Evolutionary conservation across 768 basidiomycete species (phyloP).

Genomic region (Auriscalpium orientale): DNA sequence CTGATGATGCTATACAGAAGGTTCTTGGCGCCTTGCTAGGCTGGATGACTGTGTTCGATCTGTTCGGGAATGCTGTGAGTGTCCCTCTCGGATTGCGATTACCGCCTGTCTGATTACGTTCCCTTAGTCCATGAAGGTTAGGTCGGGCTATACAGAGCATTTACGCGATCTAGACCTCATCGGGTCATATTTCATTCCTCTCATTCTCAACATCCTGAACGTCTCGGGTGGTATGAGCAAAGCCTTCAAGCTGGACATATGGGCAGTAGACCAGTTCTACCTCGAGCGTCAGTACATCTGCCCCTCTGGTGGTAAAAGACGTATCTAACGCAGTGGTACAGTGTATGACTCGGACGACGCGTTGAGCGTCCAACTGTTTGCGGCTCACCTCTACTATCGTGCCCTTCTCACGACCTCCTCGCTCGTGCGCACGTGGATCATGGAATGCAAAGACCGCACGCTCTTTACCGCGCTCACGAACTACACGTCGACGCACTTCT

Average conservation of each 20-base stretch:
- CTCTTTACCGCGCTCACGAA: conserved; percentile 66
- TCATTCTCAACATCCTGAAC: conserved; percentile 55
- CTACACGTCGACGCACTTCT: conserved; percentile 81
- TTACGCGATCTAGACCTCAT: conserved; percentile 67
- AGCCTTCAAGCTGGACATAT: conserved; percentile 74
- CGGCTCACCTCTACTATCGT: conserved; percentile 86
- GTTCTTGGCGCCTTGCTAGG: conserved; percentile 66
- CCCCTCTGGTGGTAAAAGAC: neutral
- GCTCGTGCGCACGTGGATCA: conserved; percentile 78
- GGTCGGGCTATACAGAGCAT: conserved; percentile 80
- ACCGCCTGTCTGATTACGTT: neutral
- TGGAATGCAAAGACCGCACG: conserved; percentile 84
- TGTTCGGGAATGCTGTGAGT: conserved; percentile 78
- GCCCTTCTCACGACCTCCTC: conserved; percentile 79
- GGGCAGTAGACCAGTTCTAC: conserved; percentile 80
- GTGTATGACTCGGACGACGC: conserved; percentile 49
- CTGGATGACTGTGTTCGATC: conserved; percentile 87
- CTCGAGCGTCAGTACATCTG: conserved; percentile 48
- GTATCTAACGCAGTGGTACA: conserved; percentile 21
- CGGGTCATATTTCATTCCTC: conserved; percentile 57
- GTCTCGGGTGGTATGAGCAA: conserved; percentile 59
- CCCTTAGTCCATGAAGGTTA: conserved; percentile 76
- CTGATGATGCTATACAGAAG: conserved; percentile 23
- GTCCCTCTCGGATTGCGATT: neutral
- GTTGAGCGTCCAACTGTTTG: conserved; percentile 55